Base-by-base conservation (phyloP, 768 basidiomycete genomes). In the Suillus cothurnatus region DNA sequence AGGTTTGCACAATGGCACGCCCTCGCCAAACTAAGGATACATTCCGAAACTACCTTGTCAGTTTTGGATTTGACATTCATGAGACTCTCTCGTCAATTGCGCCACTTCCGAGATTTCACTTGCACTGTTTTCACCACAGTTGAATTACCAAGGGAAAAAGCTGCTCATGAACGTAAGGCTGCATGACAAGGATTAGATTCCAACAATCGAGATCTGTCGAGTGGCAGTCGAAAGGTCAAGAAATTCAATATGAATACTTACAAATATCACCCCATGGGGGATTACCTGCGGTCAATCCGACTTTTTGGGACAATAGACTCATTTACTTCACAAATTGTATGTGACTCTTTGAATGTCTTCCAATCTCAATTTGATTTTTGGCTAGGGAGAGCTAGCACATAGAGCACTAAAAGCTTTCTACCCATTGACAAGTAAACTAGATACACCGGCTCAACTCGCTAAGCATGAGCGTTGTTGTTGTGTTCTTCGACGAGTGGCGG, bases 141-240 rank as follows among this genome's bases (percentile, higher is more conserved):
- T 0, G 80, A 82, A 43, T 69, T 85, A 19, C 81, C 81, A 0
- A 62, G 62, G 2, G 84, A 86, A 61, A 68, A 64, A 3, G 72
- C 68, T 3, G 77, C 80, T 4, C 77, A 77, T 0, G 58, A 45
- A 45, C 3, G 3, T 1, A 39, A 17, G n/a, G 39, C 28, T 52
- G 11, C 36, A 2, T 4, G 36, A 2, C 1, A 38, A 38, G 2
- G 11, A 38, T 12, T 38, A 32, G 32, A 32, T 32, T 32, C 32
- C 36, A 12, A 38, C 11, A 38, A 38, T 38, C 36, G 36, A 64
- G 70, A 19, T 57, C 66, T 8, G 32, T 3, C 32, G 32, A 32
- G 32, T 32, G 32, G 32, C 32, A 6, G 32, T 32, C 32, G 32
- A 32, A 32, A 32, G 32, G 32, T 32, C 32, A 32, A 32, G 32